These are phyloP conservation scores for Talaromyces verruculosus DNA, from an alignment of 2,329 filamentous ascomycete genomes.

Conservation along the genomic window DNA sequence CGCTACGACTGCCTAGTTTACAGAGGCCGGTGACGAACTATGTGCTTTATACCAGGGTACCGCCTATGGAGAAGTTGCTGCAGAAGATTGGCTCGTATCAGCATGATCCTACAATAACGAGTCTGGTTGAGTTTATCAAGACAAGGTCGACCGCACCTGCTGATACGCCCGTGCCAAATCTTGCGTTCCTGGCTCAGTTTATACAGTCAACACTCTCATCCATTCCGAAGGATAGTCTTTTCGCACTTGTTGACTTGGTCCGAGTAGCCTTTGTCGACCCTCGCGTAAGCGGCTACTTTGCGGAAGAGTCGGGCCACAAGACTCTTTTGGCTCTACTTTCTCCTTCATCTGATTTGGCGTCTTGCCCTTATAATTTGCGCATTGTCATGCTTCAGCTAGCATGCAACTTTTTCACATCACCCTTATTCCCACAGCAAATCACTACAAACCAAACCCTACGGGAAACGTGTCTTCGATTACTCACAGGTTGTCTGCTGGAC, in stretches of 20 bases:
- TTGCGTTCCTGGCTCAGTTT: conserved; percentile 64
- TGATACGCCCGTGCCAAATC: conserved; percentile 68
- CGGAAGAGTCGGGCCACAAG: conserved; percentile 67
- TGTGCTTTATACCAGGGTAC: conserved; percentile 74
- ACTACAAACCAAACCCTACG: conserved; percentile 55
- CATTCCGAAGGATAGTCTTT: conserved; percentile 66
- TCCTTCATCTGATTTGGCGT: conserved; percentile 55
- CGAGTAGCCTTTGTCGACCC: conserved; percentile 74
- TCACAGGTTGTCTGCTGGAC: conserved; percentile 78
- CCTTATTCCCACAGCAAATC: conserved; percentile 67
- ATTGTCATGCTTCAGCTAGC: conserved; percentile 79
- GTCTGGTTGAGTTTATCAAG: conserved; percentile 70
- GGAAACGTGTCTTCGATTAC: conserved; percentile 63
- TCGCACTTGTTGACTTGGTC: conserved; percentile 82
- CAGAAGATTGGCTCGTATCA: conserved; percentile 70
- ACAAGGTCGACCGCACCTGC: conserved; percentile 58
- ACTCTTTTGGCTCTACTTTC: conserved; percentile 60
- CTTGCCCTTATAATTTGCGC: conserved; percentile 76
- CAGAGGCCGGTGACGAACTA: conserved; percentile 63
- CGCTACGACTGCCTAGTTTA: conserved; percentile 69
- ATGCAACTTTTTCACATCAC: conserved; percentile 80
- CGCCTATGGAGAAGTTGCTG: conserved; percentile 78
- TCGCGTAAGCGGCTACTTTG: conserved; percentile 77
- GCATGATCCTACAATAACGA: conserved; percentile 60
- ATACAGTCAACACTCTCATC: conserved; percentile 56